phyloP scores from a whole-genome alignment of 352 stramenopile species.

The Phytophthora palmivora region DNA sequence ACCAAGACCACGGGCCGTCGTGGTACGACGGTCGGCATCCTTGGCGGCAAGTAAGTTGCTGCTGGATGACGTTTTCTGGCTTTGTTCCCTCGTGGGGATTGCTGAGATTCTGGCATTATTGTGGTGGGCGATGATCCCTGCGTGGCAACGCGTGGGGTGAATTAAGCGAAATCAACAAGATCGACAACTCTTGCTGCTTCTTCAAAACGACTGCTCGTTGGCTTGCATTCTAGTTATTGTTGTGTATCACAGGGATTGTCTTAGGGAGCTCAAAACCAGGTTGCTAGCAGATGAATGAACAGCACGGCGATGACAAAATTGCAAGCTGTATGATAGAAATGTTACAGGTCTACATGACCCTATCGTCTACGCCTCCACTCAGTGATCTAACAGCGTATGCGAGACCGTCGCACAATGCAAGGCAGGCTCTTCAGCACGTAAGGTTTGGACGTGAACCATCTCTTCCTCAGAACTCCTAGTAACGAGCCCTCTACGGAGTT shows the following conservation, averaged over 20 bases:
- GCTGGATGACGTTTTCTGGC: conserved; percentile 31
- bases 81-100: conserved; percentile 59
- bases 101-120: conserved; percentile 72
- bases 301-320: conserved; percentile 13
- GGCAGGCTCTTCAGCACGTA: conserved; percentile 20
- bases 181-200: conserved; percentile 47
- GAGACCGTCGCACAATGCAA: conserved; percentile 8
- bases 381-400: conserved; percentile 9
- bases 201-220: conserved; percentile 30
- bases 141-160: conserved; percentile 31
- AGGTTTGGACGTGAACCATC: conserved; percentile 2
- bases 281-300: background rate
- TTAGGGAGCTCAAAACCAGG: background rate
- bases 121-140: conserved; percentile 41
- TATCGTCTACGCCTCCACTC: background rate
- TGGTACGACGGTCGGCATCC: conserved; percentile 81
- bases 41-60: conserved; percentile 84
- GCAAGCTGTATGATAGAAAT: conserved; percentile 12
- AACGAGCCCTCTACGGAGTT: conserved; percentile 41
- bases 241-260: conserved; percentile 8
- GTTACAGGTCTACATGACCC: background rate
- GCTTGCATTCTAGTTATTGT: conserved; percentile 20
- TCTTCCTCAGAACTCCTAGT: background rate
- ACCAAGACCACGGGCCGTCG: conserved; percentile 99
- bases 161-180: conserved; percentile 50